Base-by-base conservation (phyloP, 2,329 filamentous ascomycete genomes). In the Alternaria angustiovoidea region DNA sequence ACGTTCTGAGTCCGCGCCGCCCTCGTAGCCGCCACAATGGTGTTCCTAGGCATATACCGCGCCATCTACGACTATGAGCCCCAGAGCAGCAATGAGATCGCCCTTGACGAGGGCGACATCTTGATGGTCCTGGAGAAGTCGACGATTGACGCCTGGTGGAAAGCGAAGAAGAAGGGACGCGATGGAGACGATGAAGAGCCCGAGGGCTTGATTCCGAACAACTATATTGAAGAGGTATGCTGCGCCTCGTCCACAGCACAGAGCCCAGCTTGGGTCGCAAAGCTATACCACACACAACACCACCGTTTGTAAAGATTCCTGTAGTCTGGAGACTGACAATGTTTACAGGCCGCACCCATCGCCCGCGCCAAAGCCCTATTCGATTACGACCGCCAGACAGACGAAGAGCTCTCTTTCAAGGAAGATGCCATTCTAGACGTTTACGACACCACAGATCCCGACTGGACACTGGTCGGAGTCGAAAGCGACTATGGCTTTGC, bases 351-450 rank as follows among this genome's bases (percentile, higher is more conserved):
- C 59, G 82, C 85, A 71, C 87, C 91, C 24, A 79, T 87, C 63
- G 83, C 87, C 63, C 85, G 89, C 68, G 95, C 94, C 51, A 93
- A 91, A 78, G 92, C 95, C n/a, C 87, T 98, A n/a, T 99, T 94
- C 83, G 95, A 99, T 79, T 99, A 99, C 79, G 92, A 92, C 51
- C 88, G 94, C 71, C 95, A 99, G 81, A 99, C 95, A 24, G 95
- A 99, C 75, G 95, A 99, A 80, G 95, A 99, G 80, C 85, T 99
- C 9, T 98, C 94, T 24, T 98, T 99, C 76, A 87, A 92, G 49
- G 95, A 99, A 82, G 94, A 97, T 75, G 89, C 91, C 41, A 81
- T 88, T 44, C 85, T 99, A 49, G 84, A 91, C 62, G 91, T 99
- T 48, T 98, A 92, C 80, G 95, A 99, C 79, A 89, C 86, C 9